Evolutionary conservation across 257 asterid species (phyloP).

Genomic region (Perilla frutescens): DNA sequence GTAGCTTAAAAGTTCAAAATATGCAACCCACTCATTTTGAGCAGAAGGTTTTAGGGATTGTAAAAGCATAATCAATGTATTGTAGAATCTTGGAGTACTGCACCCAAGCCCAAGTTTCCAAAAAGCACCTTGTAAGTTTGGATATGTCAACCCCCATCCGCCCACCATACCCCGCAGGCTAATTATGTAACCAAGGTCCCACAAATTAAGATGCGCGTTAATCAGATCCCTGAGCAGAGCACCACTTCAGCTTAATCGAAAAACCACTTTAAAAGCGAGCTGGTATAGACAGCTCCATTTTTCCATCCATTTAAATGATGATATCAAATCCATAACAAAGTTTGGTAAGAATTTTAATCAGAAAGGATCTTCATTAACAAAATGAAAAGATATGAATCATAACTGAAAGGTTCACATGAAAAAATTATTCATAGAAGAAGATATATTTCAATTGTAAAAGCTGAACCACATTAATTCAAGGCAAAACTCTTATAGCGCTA

Average conservation of each 20-base stretch:
- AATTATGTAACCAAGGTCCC: neutral
- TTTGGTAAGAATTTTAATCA: neutral
- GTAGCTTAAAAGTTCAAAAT: neutral
- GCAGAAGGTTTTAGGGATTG: neutral
- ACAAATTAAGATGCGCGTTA: neutral
- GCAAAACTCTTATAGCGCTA: constrained; percentile 21
- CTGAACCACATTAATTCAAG: constrained; percentile 22
- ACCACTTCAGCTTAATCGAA: constrained; percentile 16
- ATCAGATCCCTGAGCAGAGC: constrained; percentile 6
- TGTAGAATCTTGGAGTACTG: neutral
- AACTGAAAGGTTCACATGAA: neutral
- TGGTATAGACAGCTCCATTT: neutral
- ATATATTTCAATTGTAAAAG: neutral
- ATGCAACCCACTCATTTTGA: constrained; percentile 2
- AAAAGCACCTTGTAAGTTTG: constrained; percentile 5
- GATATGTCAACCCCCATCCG: neutral
- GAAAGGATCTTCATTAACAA: neutral
- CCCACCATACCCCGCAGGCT: neutral
- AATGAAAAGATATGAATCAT: constrained; percentile 17
- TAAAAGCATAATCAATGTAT: neutral
- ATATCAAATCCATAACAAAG: constrained; percentile 20
- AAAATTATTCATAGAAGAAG: neutral
- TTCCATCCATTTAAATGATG: constrained; percentile 11
- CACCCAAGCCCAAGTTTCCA: constrained; percentile 17
- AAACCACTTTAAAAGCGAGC: neutral